Evolutionary conservation across 768 basidiomycete species (phyloP).

Genomic region (Pilatotrama ljubarskyi): DNA sequence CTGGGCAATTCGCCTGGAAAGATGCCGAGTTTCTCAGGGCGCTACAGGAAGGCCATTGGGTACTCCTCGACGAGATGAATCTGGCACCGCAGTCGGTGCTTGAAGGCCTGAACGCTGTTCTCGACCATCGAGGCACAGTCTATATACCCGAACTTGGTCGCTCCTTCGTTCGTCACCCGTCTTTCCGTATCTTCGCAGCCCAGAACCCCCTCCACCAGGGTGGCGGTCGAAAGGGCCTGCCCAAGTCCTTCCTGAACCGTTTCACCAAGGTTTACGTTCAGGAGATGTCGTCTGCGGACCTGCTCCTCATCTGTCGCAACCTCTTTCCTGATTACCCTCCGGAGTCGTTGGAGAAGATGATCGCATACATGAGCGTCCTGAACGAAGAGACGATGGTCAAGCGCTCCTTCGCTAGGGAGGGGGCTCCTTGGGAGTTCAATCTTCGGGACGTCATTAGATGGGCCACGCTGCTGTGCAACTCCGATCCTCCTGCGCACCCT

Average conservation of each 20-base stretch:
- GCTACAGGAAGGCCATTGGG: slow-evolving; percentile 95
- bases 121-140: slow-evolving; percentile 94
- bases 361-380: slow-evolving; percentile 74
- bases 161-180: slow-evolving; percentile 83
- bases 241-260: slow-evolving; percentile 95
- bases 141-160: slow-evolving; percentile 94
- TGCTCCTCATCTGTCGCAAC: slow-evolving; percentile 73
- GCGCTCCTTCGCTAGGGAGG: slow-evolving; percentile 71
- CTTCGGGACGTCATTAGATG: slow-evolving; percentile 92
- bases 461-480: slow-evolving; percentile 56
- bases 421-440: slow-evolving; percentile 98
- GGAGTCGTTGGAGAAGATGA: slow-evolving; percentile 67
- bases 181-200: slow-evolving; percentile 97
- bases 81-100: slow-evolving; percentile 94
- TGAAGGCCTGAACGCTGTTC: slow-evolving; percentile 93
- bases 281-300: slow-evolving; percentile 76
- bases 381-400: slow-evolving; percentile 65
- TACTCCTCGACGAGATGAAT: slow-evolving; percentile 98
- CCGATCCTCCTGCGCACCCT: slow-evolving; percentile 46
- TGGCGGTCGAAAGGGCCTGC: slow-evolving; percentile 94
- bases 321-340: slow-evolving; percentile 65
- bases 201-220: slow-evolving; percentile 97
- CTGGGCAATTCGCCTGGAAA: slow-evolving; percentile 96
- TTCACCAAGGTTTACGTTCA: slow-evolving; percentile 98
- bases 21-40: slow-evolving; percentile 95